Conservation (phyloP, 768 basidiomycete genomes). For the Termitomyces bulborhizus region DNA sequence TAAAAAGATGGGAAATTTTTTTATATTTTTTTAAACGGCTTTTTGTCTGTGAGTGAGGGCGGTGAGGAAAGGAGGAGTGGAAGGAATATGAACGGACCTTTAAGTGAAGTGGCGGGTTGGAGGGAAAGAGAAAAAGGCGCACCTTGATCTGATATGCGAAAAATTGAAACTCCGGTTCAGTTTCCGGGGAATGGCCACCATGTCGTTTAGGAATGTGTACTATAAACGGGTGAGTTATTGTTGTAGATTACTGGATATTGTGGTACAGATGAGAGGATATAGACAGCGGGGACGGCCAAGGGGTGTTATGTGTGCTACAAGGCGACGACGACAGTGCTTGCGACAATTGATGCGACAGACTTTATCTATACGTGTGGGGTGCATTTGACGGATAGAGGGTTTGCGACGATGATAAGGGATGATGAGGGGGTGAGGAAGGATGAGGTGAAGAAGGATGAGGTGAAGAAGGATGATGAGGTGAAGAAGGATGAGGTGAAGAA, state of each 20-base stretch:
- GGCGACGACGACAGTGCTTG: slow-evolving; percentile 78
- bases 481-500: too few relatives aligned
- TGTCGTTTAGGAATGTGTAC: slow-evolving; percentile 82
- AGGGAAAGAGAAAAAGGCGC: slow-evolving; percentile 29
- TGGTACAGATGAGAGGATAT: slow-evolving; percentile 11
- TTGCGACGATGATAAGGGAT: slow-evolving; percentile 45
- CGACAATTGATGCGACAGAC: slow-evolving; percentile 76
- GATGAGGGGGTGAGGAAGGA: too few relatives aligned
- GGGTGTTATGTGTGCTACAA: slow-evolving; percentile 77
- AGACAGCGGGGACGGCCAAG: slow-evolving; percentile 76
- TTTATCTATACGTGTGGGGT: slow-evolving; percentile 79
- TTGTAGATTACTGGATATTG: neutral
- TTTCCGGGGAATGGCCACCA: slow-evolving; percentile 17
- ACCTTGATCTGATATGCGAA: slow-evolving; percentile 24
- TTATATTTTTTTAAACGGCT: slow-evolving; percentile 51
- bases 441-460: too few relatives aligned
- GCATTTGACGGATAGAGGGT: slow-evolving; percentile 79
- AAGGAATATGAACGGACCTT: slow-evolving; percentile 37
- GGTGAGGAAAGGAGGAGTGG: slow-evolving; percentile 7
- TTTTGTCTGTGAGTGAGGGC: slow-evolving; percentile 40
- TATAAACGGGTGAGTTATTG: slow-evolving; percentile 71
- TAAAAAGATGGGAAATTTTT: slow-evolving; percentile 42
- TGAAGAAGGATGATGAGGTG: too few relatives aligned
- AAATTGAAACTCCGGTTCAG: slow-evolving; percentile 36
- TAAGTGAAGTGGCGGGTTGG: slow-evolving; percentile 59